Conservation (phyloP, 2,329 filamentous ascomycete species). For the Aspergillus japonicus region DNA sequence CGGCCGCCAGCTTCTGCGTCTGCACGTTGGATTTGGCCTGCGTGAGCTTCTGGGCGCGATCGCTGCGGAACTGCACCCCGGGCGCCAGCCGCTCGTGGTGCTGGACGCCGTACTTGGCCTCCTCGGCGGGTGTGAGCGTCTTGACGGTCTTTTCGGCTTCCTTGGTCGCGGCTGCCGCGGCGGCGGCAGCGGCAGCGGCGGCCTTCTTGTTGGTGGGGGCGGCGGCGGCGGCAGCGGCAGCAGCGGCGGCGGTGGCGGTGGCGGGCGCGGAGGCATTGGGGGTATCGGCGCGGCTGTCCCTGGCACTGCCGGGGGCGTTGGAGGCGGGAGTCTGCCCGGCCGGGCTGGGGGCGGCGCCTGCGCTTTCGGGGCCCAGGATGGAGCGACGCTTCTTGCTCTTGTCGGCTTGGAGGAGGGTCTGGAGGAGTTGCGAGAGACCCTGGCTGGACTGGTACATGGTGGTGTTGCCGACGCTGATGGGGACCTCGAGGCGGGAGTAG, state of each 20-base stretch:
- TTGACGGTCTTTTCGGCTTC: conserved; percentile 57
- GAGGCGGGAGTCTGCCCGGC: conserved; percentile 54
- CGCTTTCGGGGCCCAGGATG: conserved; percentile 60
- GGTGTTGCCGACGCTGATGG: conserved; percentile 67
- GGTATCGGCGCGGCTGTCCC: conserved; percentile 40
- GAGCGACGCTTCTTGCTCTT: conserved; percentile 86
- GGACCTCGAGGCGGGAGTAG: conserved; percentile 82
- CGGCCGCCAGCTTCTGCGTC: conserved; percentile 48
- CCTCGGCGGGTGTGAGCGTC: conserved; percentile 72
- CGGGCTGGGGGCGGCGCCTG: conserved; percentile 42
- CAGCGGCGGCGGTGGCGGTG: neutral
- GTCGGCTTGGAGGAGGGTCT: conserved; percentile 78
- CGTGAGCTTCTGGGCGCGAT: conserved; percentile 50
- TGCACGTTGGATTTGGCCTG: conserved; percentile 53
- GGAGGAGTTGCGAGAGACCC: conserved; percentile 75
- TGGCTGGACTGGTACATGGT: conserved; percentile 76
- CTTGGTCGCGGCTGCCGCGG: conserved; percentile 33
- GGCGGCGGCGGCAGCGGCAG: conserved; percentile 13
- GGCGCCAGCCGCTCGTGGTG: conserved; percentile 80
- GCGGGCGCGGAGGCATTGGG: conserved; percentile 26
- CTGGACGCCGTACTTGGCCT: conserved; percentile 77
- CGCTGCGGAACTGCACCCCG: conserved; percentile 84
- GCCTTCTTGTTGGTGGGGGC: conserved; percentile 37
- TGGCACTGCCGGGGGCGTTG: conserved; percentile 35
- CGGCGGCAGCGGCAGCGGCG: conserved; percentile 37